These are phyloP conservation scores for Sclerotinia borealis DNA, from an alignment of 2,329 filamentous ascomycete genomes.

Conservation along the genomic window DNA sequence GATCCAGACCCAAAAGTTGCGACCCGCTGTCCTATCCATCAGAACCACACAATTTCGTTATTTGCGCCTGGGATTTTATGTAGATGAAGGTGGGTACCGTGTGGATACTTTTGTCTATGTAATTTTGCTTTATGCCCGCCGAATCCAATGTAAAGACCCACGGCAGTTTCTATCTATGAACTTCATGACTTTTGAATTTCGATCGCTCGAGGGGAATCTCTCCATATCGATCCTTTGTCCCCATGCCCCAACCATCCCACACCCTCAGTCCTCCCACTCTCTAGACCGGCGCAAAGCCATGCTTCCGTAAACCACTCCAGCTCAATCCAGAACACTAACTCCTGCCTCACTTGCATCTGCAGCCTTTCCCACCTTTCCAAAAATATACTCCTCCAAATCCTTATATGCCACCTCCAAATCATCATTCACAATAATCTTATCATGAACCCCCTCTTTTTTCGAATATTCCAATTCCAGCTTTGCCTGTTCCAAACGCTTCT, in stretches of 20 bases:
- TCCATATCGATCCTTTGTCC: not conserved
- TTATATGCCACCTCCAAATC: constrained; percentile 52
- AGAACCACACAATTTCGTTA: not conserved
- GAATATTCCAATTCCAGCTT: constrained; percentile 68
- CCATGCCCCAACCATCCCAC: not conserved
- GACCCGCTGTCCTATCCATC: not conserved
- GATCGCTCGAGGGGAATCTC: not conserved
- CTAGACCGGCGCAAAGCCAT: not conserved
- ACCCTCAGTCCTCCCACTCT: not conserved
- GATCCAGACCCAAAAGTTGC: not conserved
- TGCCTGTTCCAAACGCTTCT: constrained; percentile 65
- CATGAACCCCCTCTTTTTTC: constrained; percentile 59
- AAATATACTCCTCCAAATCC: constrained; percentile 47
- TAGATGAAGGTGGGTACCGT: not conserved
- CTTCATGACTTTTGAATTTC: not conserved
- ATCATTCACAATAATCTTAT: constrained; percentile 61
- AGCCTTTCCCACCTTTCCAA: constrained; percentile 26
- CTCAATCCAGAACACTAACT: not conserved
- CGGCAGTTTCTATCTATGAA: not conserved
- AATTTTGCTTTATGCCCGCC: not conserved
- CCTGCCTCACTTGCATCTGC: not conserved
- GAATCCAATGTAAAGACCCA: not conserved
- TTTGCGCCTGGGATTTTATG: not conserved
- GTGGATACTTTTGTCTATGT: not conserved
- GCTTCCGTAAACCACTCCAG: not conserved